Conservation (phyloP, 495 filamentous ascomycete species). For the Aspergillus cavernicola region DNA sequence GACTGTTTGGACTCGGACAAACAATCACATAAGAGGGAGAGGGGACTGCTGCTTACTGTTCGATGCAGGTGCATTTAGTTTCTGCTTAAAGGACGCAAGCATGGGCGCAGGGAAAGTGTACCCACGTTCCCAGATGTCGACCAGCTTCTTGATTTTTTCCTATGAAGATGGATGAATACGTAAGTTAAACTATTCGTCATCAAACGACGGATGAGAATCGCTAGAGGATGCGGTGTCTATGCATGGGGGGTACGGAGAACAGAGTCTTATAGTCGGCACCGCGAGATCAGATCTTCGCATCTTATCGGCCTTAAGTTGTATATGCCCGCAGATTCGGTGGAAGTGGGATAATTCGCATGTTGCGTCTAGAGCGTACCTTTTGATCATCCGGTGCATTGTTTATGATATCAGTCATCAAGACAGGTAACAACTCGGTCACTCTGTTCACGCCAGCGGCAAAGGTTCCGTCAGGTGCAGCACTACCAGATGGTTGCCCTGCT, state of each 20-base stretch:
- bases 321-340: conserved; percentile 30
- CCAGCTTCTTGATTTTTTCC: conserved; percentile 94
- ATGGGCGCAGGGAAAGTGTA: conserved; percentile 81
- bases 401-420: conserved; percentile 93
- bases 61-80: conserved; percentile 58
- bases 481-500: conserved; percentile 73
- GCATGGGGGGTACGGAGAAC: conserved; percentile 30
- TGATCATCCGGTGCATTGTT: conserved; percentile 86
- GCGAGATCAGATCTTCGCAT: conserved; percentile 15
- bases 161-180: conserved; percentile 51
- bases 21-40: neutral
- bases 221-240: conserved; percentile 22
- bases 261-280: conserved; percentile 26
- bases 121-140: conserved; percentile 97
- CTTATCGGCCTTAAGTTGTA: conserved; percentile 31
- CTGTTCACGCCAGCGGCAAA: conserved; percentile 93
- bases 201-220: conserved; percentile 16
- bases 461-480: conserved; percentile 78
- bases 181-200: conserved; percentile 47
- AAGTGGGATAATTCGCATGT: conserved; percentile 20
- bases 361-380: conserved; percentile 79
- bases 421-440: conserved; percentile 90
- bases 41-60: conserved; percentile 66
- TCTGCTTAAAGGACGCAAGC: conserved; percentile 83
- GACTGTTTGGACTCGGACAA: neutral